A percentile compares a stretch with the other conserved stretches of the same genome.
phyloP scores from a whole-genome alignment of 805 yeast species.

The Sungouiozyma ichnusensis region DNA sequence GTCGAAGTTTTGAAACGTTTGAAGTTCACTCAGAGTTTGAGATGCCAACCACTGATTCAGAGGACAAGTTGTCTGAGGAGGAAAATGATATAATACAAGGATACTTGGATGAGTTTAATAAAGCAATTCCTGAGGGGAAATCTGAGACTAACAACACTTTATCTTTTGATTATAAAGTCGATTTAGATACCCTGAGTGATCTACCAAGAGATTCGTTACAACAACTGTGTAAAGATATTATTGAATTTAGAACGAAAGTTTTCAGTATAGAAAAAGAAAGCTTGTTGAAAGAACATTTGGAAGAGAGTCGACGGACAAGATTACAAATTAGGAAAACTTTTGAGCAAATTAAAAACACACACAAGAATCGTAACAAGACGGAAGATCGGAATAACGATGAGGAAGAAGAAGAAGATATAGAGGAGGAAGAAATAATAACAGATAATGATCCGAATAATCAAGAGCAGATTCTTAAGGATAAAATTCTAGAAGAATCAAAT shows the following conservation, averaged over 20 bases:
- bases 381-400: slow-evolving; percentile 9
- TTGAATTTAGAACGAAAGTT: slow-evolving; percentile 47
- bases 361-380: slow-evolving; percentile 2
- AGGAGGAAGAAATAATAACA: slow-evolving; percentile 2
- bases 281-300: slow-evolving; percentile 33
- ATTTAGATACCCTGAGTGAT: slow-evolving; percentile 22
- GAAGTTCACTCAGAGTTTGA: background rate
- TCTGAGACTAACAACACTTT: background rate
- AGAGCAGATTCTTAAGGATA: slow-evolving; percentile 11
- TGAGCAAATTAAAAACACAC: slow-evolving; percentile 18
- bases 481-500: slow-evolving; percentile 9
- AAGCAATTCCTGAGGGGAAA: background rate
- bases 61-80: slow-evolving; percentile 2
- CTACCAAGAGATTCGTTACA: slow-evolving; percentile 20
- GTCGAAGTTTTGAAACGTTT: background rate
- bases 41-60: background rate
- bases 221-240: slow-evolving; percentile 35
- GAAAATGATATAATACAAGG: background rate
- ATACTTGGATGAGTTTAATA: background rate
- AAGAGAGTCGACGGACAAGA: slow-evolving; percentile 19
- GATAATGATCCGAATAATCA: slow-evolving; percentile 1
- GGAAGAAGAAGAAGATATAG: slow-evolving; percentile 11
- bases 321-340: slow-evolving; percentile 20
- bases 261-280: slow-evolving; percentile 42
- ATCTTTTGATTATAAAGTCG: slow-evolving; percentile 17